A percentile compares a stretch with the other conserved stretches of the same genome.
Evolutionary conservation across 352 stramenopile species (phyloP).

Genomic region (Saprolegnia parasitica): DNA sequence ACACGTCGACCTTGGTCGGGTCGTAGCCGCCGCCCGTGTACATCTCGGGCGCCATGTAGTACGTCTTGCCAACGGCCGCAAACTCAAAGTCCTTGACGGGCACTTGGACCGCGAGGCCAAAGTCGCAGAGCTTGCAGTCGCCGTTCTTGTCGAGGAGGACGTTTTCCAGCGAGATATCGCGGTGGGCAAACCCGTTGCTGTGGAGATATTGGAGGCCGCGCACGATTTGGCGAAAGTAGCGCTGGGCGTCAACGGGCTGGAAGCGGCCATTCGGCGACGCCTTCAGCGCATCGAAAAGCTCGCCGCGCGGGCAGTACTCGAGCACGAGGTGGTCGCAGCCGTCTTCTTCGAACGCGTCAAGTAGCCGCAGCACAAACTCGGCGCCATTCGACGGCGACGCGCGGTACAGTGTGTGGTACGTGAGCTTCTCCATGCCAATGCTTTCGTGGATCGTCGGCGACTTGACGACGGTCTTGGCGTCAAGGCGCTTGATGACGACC

Average conservation of each 20-base stretch:
- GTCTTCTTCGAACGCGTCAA: neutral
- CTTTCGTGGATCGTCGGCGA: too few relatives aligned
- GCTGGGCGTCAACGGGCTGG: conserved; percentile 1
- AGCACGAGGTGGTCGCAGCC: conserved; percentile 32
- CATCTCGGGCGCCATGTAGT: too few relatives aligned
- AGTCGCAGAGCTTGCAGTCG: conserved; percentile 31
- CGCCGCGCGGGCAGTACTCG: too few relatives aligned
- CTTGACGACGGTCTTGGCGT: neutral
- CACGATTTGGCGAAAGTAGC: conserved; percentile 66
- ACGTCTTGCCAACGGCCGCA: conserved; percentile 27
- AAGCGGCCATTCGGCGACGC: conserved; percentile 12
- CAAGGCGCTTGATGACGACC: conserved; percentile 74
- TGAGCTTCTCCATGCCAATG: too few relatives aligned
- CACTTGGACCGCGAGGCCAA: conserved; percentile 24
- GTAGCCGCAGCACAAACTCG: too few relatives aligned
- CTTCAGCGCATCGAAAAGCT: conserved; percentile 46
- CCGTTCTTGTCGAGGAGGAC: conserved; percentile 72
- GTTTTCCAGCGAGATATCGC: conserved; percentile 97
- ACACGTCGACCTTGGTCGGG: conserved; percentile 58
- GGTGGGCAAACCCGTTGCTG: conserved; percentile 75
- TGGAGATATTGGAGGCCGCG: conserved; percentile 61
- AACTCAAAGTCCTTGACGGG: neutral
- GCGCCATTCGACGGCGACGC: too few relatives aligned
- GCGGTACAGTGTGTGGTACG: too few relatives aligned
- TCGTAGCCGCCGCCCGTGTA: conserved; percentile 42